Evolutionary conservation across 306 rosid genomes (phyloP).

Genomic region (Senna tora): DNA sequence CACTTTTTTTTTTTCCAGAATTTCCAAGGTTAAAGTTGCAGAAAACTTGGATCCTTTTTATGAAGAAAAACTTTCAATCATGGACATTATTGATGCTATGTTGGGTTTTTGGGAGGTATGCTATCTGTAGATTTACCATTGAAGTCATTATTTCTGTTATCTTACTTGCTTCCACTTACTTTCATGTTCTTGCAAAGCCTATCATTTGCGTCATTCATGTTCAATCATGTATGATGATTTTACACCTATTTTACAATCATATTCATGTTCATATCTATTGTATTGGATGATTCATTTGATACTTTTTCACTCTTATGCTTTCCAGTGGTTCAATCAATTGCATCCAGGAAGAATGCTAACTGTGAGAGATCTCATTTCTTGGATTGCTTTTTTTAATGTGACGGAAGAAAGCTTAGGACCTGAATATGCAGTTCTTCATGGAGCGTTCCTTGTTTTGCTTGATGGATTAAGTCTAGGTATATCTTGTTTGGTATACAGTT

Average conservation of each 20-base stretch:
- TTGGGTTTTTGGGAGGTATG: constrained; percentile 79
- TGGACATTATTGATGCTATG: constrained; percentile 72
- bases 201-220: not conserved
- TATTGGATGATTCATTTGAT: constrained; percentile 19
- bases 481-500: constrained; percentile 14
- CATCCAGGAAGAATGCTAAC: constrained; percentile 80
- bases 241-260: not conserved
- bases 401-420: constrained; percentile 64
- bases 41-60: constrained; percentile 8
- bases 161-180: not conserved
- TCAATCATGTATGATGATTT: not conserved
- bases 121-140: constrained; percentile 16
- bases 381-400: constrained; percentile 73
- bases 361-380: constrained; percentile 89
- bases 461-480: constrained; percentile 93
- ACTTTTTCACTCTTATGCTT: constrained; percentile 16
- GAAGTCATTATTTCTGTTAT: not conserved
- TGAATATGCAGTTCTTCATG: constrained; percentile 80
- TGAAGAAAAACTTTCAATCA: constrained; percentile 39
- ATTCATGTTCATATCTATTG: not conserved
- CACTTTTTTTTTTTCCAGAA: constrained; percentile 47
- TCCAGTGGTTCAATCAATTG: constrained; percentile 80
- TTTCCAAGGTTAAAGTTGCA: constrained; percentile 47
- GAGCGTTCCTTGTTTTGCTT: constrained; percentile 88
- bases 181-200: constrained; percentile 1